Conservation (phyloP, 2,329 filamentous ascomycete species). For the Saccharata proteae region DNA sequence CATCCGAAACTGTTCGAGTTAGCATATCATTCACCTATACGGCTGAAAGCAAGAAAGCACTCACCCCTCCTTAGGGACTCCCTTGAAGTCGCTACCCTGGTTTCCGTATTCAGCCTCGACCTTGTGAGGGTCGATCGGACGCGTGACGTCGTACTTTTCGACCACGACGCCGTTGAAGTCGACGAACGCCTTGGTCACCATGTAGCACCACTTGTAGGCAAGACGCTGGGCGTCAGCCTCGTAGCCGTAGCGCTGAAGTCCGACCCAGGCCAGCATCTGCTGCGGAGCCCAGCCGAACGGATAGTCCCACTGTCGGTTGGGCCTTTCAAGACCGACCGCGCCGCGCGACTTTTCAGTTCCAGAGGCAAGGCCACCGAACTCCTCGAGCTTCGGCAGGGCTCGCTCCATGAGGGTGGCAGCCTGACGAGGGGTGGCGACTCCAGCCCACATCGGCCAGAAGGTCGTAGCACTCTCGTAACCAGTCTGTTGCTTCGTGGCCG, state of each 20-base stretch:
- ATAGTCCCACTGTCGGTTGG: constrained; percentile 97
- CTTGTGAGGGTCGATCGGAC: constrained; percentile 77
- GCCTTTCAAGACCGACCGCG: constrained; percentile 62
- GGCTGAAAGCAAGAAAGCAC: constrained; percentile 33
- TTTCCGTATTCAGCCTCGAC: constrained; percentile 98
- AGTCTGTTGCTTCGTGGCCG: constrained; percentile 64
- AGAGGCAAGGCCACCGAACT: constrained; percentile 73
- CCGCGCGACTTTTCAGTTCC: constrained; percentile 86
- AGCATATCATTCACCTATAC: constrained; percentile 12
- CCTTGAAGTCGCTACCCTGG: constrained; percentile 89
- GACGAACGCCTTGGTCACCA: constrained; percentile 97
- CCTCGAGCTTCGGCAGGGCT: constrained; percentile 79
- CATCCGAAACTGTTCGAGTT: constrained; percentile 66
- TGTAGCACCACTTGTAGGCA: constrained; percentile 93
- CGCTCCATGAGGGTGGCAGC: constrained; percentile 71
- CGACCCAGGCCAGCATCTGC: constrained; percentile 96
- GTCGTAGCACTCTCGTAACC: constrained; percentile 86
- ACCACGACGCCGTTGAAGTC: constrained; percentile 98
- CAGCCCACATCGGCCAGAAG: constrained; percentile 96
- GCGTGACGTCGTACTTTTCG: constrained; percentile 96
- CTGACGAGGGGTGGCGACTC: constrained; percentile 72
- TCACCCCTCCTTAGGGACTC: constrained; percentile 90
- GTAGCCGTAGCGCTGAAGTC: constrained; percentile 82
- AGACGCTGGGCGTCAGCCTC: constrained; percentile 78
- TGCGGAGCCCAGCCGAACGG: constrained; percentile 98